Evolutionary conservation across 371 early-diverging fungal genomes (phyloP).

Genomic region (Apophysomyces sp.): DNA sequence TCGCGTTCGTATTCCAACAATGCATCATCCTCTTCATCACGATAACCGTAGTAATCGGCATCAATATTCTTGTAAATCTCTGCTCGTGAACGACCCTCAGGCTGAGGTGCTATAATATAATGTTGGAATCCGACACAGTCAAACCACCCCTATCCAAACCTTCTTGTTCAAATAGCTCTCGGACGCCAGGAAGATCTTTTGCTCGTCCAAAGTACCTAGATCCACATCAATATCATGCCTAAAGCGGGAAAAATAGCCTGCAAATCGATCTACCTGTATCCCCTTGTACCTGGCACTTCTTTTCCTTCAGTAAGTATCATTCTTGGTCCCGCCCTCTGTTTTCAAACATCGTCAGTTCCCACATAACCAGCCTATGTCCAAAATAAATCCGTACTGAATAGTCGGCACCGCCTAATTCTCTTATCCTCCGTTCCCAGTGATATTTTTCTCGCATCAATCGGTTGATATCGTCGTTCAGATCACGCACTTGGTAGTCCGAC

Average conservation of each 20-base stretch:
- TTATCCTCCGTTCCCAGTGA: slow-evolving; percentile 91
- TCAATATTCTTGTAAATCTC: slow-evolving; percentile 85
- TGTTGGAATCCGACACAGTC: not conserved
- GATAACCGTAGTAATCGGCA: slow-evolving; percentile 95
- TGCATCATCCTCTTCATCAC: slow-evolving; percentile 89
- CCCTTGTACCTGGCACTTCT: slow-evolving; percentile 88
- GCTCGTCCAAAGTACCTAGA: slow-evolving; percentile 95
- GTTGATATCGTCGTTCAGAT: slow-evolving; percentile 96
- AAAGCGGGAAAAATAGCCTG: not conserved
- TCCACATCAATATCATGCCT: not conserved
- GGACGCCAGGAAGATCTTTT: slow-evolving; percentile 92
- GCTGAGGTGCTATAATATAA: slow-evolving; percentile 19
- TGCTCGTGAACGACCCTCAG: slow-evolving; percentile 52
- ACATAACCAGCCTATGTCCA: too few relatives aligned
- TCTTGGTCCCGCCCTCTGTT: slow-evolving; percentile 70
- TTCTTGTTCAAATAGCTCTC: slow-evolving; percentile 84
- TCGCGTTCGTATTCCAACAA: slow-evolving; percentile 79
- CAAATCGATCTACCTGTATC: slow-evolving; percentile 77
- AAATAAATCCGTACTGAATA: slow-evolving; percentile 64
- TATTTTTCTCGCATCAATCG: slow-evolving; percentile 88
- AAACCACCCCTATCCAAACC: slow-evolving; percentile 18
- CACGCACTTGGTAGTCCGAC: slow-evolving; percentile 89
- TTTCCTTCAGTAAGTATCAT: slow-evolving; percentile 85
- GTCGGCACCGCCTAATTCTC: slow-evolving; percentile 93
- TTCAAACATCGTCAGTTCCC: not conserved